Conservation (phyloP, 495 filamentous ascomycete species). For the Podospora pseudopauciseta region DNA sequence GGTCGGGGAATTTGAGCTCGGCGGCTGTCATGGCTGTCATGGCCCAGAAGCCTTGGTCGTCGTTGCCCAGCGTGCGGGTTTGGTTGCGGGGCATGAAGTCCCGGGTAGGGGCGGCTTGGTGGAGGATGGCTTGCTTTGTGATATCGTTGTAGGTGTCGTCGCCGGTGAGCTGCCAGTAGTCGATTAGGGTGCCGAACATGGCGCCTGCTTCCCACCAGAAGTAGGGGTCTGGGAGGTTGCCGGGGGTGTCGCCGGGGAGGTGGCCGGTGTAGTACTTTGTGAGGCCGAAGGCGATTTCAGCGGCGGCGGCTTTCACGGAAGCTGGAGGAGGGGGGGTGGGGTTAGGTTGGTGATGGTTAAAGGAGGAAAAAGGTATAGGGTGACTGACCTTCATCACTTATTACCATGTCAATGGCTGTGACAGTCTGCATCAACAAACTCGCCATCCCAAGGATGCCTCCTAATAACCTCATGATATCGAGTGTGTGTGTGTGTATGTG, state of each 20-base stretch:
- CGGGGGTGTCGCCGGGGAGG: conserved; percentile 64
- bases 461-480: conserved; percentile 27
- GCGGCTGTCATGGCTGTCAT: conserved; percentile 79
- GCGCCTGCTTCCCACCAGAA: conserved; percentile 81
- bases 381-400: conserved; percentile 29
- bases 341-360: conserved; percentile 8
- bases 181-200: conserved; percentile 71
- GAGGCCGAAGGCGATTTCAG: conserved; percentile 45
- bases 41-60: conserved; percentile 86
- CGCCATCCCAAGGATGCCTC: conserved; percentile 11
- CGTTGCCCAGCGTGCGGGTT: conserved; percentile 71
- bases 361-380: neutral
- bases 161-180: conserved; percentile 81
- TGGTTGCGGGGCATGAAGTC: conserved; percentile 84
- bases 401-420: conserved; percentile 27
- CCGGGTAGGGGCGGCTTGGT: conserved; percentile 62
- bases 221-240: conserved; percentile 71
- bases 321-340: conserved; percentile 19
- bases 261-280: conserved; percentile 66
- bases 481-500: neutral
- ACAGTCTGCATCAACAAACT: conserved; percentile 25
- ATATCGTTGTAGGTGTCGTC: conserved; percentile 70
- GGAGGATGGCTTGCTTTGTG: conserved; percentile 62
- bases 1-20: conserved; percentile 70
- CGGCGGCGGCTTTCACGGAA: conserved; percentile 43